phyloP scores from a whole-genome alignment of 352 stramenopile genomes.

The Phytopythium sindhum region DNA sequence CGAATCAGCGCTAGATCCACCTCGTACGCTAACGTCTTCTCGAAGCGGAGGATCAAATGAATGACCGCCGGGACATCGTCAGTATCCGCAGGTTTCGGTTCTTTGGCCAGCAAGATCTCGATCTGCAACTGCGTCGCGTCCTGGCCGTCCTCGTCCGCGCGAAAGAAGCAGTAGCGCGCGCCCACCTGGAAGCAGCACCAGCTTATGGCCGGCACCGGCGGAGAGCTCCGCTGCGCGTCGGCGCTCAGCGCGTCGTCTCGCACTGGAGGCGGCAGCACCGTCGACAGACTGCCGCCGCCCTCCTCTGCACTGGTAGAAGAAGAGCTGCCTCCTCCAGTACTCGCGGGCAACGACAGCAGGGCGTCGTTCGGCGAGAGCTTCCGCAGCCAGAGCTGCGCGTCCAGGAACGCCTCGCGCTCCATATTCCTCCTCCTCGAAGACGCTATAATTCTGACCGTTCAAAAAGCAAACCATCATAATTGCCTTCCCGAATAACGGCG shows the following conservation, averaged over 20 bases:
- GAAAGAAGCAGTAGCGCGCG: constrained; percentile 33
- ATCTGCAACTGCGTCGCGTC: constrained; percentile 33
- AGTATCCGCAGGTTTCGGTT: neutral
- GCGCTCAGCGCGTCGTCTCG: neutral
- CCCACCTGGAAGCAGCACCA: constrained; percentile 38
- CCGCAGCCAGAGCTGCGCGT: constrained; percentile 22
- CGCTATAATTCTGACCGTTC: neutral
- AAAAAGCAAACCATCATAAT: neutral
- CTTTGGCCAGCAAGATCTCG: constrained; percentile 11
- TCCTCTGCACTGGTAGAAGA: neutral
- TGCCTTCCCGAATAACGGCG: neutral
- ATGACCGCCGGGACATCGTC: too few relatives aligned
- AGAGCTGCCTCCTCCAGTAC: neutral
- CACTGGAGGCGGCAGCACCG: neutral
- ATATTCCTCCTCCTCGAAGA: neutral
- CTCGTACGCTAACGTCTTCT: constrained; percentile 17
- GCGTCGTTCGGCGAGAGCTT: constrained; percentile 14
- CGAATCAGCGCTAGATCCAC: constrained; percentile 13
- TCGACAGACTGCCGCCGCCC: neutral
- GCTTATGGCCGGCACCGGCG: neutral
- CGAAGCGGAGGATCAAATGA: constrained; percentile 26
- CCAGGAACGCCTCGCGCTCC: constrained; percentile 12
- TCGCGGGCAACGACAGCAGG: neutral
- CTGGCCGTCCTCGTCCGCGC: constrained; percentile 9
- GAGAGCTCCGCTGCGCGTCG: constrained; percentile 4